Evolutionary conservation across 768 basidiomycete species (phyloP).

Genomic region (Stropharia rugosoannulata): DNA sequence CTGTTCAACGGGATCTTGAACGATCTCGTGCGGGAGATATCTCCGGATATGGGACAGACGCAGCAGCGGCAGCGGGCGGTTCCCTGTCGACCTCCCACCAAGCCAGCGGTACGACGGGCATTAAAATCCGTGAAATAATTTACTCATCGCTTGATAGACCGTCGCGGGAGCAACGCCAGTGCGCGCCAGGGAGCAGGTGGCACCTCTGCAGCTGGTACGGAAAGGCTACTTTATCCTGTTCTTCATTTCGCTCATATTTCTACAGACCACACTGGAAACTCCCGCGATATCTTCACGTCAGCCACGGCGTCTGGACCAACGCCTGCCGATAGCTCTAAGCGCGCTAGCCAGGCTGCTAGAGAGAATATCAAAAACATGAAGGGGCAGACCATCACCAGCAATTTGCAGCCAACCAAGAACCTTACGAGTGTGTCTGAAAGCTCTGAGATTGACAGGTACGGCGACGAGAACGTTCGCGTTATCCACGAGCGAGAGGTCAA

Average conservation of each 20-base stretch:
- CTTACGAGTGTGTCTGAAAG: neutral
- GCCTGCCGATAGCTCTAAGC: neutral
- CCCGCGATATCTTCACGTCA: neutral
- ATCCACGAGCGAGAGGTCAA: neutral
- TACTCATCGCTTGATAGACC: too few relatives aligned
- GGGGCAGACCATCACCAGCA: neutral
- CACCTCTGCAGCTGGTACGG: too few relatives aligned
- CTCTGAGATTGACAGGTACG: neutral
- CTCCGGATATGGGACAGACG: conserved; percentile 12
- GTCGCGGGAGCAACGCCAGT: too few relatives aligned
- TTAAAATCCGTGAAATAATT: neutral
- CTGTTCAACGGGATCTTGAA: conserved; percentile 6
- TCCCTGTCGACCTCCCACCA: conserved; percentile 8
- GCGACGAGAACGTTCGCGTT: neutral
- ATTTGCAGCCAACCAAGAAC: neutral
- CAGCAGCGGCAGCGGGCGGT: conserved; percentile 12
- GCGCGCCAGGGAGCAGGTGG: too few relatives aligned
- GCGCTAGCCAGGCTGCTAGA: neutral
- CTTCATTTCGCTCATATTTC: too few relatives aligned
- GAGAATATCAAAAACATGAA: neutral
- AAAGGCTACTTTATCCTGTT: too few relatives aligned
- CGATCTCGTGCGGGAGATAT: conserved; percentile 1
- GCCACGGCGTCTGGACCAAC: neutral
- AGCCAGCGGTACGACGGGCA: neutral
- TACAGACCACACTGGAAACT: neutral